Evolutionary conservation across 768 basidiomycete species (phyloP).

Genomic region (Naematelia encephala): DNA sequence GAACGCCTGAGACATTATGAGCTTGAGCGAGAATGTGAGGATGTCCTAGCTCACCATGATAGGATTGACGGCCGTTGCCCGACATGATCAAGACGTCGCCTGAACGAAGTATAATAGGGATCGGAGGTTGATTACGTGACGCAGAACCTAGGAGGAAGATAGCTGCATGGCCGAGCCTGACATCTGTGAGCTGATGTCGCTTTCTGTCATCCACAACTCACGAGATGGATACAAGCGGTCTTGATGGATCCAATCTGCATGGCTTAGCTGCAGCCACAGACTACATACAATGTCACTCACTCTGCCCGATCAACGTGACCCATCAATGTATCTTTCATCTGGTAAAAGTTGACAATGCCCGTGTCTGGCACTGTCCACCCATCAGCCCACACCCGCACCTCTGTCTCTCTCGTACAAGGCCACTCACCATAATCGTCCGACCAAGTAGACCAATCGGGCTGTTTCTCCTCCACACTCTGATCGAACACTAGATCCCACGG

Average conservation of each 20-base stretch:
- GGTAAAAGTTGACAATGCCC: slow-evolving; percentile 95
- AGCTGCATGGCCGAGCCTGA: slow-evolving; percentile 80
- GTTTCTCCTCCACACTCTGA: slow-evolving; percentile 20
- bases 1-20: slow-evolving; percentile 60
- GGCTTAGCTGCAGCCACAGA: no score
- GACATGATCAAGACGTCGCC: slow-evolving; percentile 94
- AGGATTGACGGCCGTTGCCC: slow-evolving; percentile 79
- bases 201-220: slow-evolving; percentile 51
- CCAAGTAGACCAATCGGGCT: slow-evolving; percentile 73
- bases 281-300: slow-evolving; percentile 18
- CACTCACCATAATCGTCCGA: slow-evolving; percentile 67
- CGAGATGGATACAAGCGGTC: slow-evolving; percentile 93
- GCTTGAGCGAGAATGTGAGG: neutral
- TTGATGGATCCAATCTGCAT: slow-evolving; percentile 69
- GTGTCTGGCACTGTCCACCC: slow-evolving; percentile 82
- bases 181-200: neutral
- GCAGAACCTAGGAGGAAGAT: slow-evolving; percentile 84
- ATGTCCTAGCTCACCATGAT: slow-evolving; percentile 66
- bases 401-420: neutral
- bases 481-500: slow-evolving; percentile 67
- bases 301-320: slow-evolving; percentile 97
- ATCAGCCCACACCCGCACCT: neutral
- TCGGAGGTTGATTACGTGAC: slow-evolving; percentile 71
- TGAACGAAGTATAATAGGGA: slow-evolving; percentile 78
- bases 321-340: slow-evolving; percentile 87